phyloP scores from a whole-genome alignment of 768 basidiomycete genomes.

The Lentinula sp. region DNA sequence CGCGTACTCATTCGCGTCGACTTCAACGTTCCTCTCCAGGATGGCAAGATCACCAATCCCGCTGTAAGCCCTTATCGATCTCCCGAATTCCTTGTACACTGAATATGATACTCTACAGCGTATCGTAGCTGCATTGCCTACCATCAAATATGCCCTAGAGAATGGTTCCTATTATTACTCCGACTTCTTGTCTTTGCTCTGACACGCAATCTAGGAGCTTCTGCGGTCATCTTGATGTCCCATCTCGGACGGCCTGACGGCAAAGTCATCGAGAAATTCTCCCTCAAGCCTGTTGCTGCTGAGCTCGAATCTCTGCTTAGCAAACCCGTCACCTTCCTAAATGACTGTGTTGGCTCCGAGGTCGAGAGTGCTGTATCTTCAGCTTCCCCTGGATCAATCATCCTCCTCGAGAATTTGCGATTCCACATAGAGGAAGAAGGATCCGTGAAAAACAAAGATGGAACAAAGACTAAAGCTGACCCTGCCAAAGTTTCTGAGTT shows the following conservation, averaged over 20 bases:
- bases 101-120: slow-evolving; percentile 46
- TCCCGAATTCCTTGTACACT: slow-evolving; percentile 3
- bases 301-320: slow-evolving; percentile 73
- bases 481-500: slow-evolving; percentile 74
- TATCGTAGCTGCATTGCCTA: slow-evolving; percentile 94
- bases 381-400: slow-evolving; percentile 60
- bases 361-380: slow-evolving; percentile 72
- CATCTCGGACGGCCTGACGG: slow-evolving; percentile 98
- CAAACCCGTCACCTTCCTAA: slow-evolving; percentile 72
- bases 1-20: slow-evolving; percentile 93
- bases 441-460: slow-evolving; percentile 87
- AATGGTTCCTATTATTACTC: slow-evolving; percentile 44
- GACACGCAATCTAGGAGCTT: slow-evolving; percentile 49
- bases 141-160: slow-evolving; percentile 88
- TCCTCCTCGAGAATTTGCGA: slow-evolving; percentile 95
- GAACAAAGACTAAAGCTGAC: slow-evolving; percentile 93
- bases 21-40: slow-evolving; percentile 92
- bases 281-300: slow-evolving; percentile 78
- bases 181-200: slow-evolving; percentile 7
- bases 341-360: slow-evolving; percentile 81
- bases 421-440: slow-evolving; percentile 99
- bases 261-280: slow-evolving; percentile 82
- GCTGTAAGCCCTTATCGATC: slow-evolving; percentile 55
- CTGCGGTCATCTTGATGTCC: slow-evolving; percentile 89
- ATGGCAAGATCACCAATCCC: slow-evolving; percentile 92